Evolutionary conservation across 306 rosid species (phyloP), one percentile per base, ranked within the genome.

Genomic region (Glycine soja): DNA sequence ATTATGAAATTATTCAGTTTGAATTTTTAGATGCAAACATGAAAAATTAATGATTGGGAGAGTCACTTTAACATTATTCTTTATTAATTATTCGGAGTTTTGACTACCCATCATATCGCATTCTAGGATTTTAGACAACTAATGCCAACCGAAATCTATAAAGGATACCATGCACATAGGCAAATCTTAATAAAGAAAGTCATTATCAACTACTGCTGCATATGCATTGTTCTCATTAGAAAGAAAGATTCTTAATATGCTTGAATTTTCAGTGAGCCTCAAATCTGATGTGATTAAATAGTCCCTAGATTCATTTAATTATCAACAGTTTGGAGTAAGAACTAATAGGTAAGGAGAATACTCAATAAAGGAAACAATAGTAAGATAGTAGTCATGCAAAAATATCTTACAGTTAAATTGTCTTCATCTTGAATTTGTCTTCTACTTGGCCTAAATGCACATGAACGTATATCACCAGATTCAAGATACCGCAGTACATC

Each of bases 401-500:
- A 8, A 62, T n/a, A 19, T 30, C 88, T 84, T 81, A 87, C 88
- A 74, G 74, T 70, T 54, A 70, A 53, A 54, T 48, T 63, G 80
- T 70, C 88, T 54, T 64, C 88, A 62, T 74, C 84, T 75, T 87
- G 82, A 61, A 64, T 63, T 78, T 77, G 74, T 54, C 77, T 70
- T 84, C 72, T 77, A 13, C 13, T 16, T 63, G 86, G 88, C 68
- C 54, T 87, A 64, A 36, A 24, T 10, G 71, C 64, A 80, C 88
- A 88, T 24, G 16, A 57, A 75, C 45, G 52, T 65, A 85, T 47
- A 80, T 82, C 85, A 52, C 85, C 87, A 24, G 88, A 82, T 57
- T 76, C 81, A 36, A 88, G 58, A 85, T 75, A 88, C 42, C 88
- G 85, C 73, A 10, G 50, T 57, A 63, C 90, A 71, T 88, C 90